phyloP scores from a whole-genome alignment of 306 rosid genomes.

The Acacia confusa region DNA sequence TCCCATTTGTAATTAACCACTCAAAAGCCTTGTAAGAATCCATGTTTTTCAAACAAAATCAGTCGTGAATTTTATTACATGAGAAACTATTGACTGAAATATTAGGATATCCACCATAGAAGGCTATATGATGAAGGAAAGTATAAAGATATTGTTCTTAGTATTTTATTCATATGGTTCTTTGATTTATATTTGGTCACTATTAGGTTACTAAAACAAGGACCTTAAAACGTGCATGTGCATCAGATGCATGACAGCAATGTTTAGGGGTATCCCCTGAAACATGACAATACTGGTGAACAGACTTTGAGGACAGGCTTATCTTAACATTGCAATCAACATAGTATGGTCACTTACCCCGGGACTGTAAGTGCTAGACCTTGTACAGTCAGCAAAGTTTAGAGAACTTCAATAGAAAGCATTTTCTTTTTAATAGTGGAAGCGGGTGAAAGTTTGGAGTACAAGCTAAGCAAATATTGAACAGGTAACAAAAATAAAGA shows the following conservation, averaged over 20 bases:
- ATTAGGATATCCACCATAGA: not conserved
- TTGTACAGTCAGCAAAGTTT: not conserved
- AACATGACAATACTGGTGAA: not conserved
- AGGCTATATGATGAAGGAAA: not conserved
- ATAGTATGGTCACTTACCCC: not conserved
- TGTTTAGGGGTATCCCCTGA: not conserved
- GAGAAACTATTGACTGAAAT: not conserved
- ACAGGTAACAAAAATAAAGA: not conserved
- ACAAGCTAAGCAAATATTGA: not conserved
- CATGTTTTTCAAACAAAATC: not conserved
- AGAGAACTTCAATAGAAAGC: not conserved
- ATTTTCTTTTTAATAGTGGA: not conserved
- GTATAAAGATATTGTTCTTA: not conserved
- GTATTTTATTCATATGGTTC: not conserved
- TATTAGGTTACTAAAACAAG: not conserved
- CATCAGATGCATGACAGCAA: not conserved
- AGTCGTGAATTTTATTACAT: not conserved
- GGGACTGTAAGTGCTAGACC: not conserved
- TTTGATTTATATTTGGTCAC: too few species aligned
- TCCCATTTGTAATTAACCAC: not conserved
- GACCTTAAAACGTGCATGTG: not conserved
- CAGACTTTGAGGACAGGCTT: not conserved
- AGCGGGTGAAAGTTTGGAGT: not conserved
- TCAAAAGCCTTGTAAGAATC: not conserved
- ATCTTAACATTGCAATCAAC: not conserved